These are phyloP conservation scores for Syzygium grande DNA, from an alignment of 345 rosid species.

Conservation along the genomic window DNA sequence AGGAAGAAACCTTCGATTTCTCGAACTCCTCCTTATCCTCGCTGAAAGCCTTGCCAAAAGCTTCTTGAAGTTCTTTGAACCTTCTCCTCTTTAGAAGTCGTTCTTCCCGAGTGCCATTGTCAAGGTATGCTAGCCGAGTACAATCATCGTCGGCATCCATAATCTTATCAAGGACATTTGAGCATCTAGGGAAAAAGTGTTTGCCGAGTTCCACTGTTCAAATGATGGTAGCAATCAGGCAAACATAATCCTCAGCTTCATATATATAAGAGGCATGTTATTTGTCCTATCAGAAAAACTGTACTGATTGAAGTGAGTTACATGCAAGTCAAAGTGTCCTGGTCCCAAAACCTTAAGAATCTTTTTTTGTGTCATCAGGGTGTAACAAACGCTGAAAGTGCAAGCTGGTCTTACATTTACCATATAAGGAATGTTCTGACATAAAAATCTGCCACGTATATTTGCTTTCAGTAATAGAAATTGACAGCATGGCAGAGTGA, in stretches of 20 bases:
- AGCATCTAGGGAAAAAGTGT: slow-evolving; percentile 70
- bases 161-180: slow-evolving; percentile 52
- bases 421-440: background rate
- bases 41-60: slow-evolving; percentile 41
- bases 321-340: background rate
- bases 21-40: slow-evolving; percentile 55
- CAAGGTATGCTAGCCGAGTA: slow-evolving; percentile 37
- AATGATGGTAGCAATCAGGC: background rate
- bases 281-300: background rate
- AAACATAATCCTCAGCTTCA: background rate
- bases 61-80: slow-evolving; percentile 55
- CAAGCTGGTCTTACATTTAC: background rate
- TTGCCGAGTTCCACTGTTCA: slow-evolving; percentile 64
- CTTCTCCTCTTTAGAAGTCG: slow-evolving; percentile 39
- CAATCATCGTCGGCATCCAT: slow-evolving; percentile 62
- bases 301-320: background rate
- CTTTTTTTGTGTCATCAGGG: background rate
- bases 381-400: background rate
- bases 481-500: background rate
- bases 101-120: slow-evolving; percentile 47
- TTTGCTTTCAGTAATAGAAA: background rate
- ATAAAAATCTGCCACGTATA: background rate
- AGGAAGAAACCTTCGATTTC: slow-evolving; percentile 32
- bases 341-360: background rate
- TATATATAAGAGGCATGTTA: background rate